phyloP scores from a whole-genome alignment of 257 asterid genomes.

The Euphrasia confusa region DNA sequence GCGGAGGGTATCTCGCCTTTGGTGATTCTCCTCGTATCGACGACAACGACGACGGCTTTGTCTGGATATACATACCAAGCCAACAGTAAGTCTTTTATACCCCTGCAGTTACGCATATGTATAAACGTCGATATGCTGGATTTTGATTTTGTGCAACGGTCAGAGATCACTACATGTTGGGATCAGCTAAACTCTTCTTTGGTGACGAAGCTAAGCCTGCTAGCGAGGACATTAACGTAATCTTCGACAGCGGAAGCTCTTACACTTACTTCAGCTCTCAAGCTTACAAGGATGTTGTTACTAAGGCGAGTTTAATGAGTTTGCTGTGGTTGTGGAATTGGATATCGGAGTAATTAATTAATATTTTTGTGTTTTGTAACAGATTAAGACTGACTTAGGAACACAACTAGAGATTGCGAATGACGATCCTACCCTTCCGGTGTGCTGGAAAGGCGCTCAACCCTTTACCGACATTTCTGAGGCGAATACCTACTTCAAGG shows the following conservation, averaged over 20 bases:
- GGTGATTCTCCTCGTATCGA: slow-evolving; percentile 62
- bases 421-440: slow-evolving; percentile 64
- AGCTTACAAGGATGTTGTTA: slow-evolving; percentile 40
- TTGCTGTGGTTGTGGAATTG: neutral
- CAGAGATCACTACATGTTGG: slow-evolving; percentile 54
- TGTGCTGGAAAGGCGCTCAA: slow-evolving; percentile 75
- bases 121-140: neutral
- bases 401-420: slow-evolving; percentile 41
- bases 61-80: slow-evolving; percentile 50
- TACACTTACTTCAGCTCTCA: slow-evolving; percentile 53
- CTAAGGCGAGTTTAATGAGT: slow-evolving; percentile 32
- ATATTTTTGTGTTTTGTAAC: slow-evolving; percentile 2
- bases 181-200: slow-evolving; percentile 42
- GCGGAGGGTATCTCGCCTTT: slow-evolving; percentile 79
- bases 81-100: slow-evolving; percentile 35
- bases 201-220: slow-evolving; percentile 41
- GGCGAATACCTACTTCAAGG: slow-evolving; percentile 52
- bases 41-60: slow-evolving; percentile 28
- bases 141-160: no score
- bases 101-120: no score
- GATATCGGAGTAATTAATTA: neutral
- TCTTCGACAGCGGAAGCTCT: slow-evolving; percentile 71
- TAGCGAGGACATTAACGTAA: slow-evolving; percentile 41
- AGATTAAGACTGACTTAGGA: slow-evolving; percentile 49
- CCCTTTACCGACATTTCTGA: slow-evolving; percentile 62